A percentile compares a stretch with the other conserved stretches of the same genome.
Evolutionary conservation across 83 land plant genomes (phyloP).

Genomic region (Picea abies): DNA sequence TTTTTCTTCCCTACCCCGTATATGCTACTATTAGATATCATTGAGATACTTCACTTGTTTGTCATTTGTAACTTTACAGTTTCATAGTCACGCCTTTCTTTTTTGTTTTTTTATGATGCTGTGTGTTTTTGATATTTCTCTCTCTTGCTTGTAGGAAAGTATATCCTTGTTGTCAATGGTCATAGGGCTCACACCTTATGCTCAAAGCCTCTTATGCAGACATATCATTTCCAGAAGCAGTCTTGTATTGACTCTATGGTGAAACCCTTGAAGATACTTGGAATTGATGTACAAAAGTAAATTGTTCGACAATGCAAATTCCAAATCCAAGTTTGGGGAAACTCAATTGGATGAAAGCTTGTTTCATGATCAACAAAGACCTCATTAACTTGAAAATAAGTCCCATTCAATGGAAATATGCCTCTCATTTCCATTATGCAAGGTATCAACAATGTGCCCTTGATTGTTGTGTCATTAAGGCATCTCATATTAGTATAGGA

Average conservation of each 20-base stretch:
- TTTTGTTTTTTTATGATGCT: too few species aligned
- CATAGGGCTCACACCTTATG: too few species aligned
- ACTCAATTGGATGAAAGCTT: slow-evolving; percentile 34
- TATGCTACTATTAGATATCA: too few species aligned
- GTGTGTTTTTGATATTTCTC: too few species aligned
- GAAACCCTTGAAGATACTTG: too few species aligned
- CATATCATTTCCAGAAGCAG: slow-evolving; percentile 41
- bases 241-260: too few species aligned
- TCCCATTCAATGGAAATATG: slow-evolving; percentile 98
- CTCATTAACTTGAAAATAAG: slow-evolving; percentile 99
- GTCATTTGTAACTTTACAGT: too few species aligned
- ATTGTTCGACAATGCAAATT: slow-evolving; percentile 34
- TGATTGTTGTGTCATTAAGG: slow-evolving; percentile 4
- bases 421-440: slow-evolving; percentile 97
- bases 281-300: neutral
- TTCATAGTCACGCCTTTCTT: too few species aligned
- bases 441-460: slow-evolving; percentile 66
- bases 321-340: slow-evolving; percentile 43
- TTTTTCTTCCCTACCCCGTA: too few species aligned
- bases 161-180: too few species aligned
- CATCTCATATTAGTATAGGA: neutral
- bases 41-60: too few species aligned
- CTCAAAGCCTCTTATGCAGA: neutral
- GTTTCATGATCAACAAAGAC: slow-evolving; percentile 61
- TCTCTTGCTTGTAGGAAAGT: too few species aligned